phyloP scores from a whole-genome alignment of 1,284 basidiomycete species.

The Cutaneotrichosporon mucoides region DNA sequence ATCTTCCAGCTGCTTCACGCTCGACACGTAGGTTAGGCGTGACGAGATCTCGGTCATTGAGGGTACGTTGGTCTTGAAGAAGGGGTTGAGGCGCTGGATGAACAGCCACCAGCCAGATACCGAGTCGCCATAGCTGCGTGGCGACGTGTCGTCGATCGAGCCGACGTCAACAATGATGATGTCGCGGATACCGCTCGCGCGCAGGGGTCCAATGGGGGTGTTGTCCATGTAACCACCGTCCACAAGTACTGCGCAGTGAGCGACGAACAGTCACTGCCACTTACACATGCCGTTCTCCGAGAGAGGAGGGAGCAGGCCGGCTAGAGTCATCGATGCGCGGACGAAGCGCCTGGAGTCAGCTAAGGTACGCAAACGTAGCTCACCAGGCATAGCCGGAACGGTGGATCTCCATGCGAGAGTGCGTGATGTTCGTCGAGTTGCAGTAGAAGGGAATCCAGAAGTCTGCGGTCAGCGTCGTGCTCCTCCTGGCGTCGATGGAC shows the following conservation, averaged over 20 bases:
- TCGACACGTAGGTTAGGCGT: constrained; percentile 93
- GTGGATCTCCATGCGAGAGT: constrained; percentile 95
- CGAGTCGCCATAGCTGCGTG: constrained; percentile 89
- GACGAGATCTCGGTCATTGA: constrained; percentile 96
- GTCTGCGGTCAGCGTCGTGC: constrained; percentile 52
- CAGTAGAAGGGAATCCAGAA: constrained; percentile 99
- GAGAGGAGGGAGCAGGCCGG: constrained; percentile 88
- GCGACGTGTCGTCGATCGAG: constrained; percentile 91
- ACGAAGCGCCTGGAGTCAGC: constrained; percentile 50
- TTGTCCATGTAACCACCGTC: constrained; percentile 96
- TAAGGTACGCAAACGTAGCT: constrained; percentile 13
- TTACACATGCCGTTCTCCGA: constrained; percentile 82
- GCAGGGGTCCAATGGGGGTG: constrained; percentile 84
- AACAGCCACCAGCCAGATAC: constrained; percentile 97
- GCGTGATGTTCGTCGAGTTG: constrained; percentile 98
- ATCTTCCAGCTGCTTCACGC: constrained; percentile 89
- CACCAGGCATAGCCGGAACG: constrained; percentile 93
- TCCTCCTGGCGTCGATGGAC: no score
- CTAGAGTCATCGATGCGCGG: constrained; percentile 97
- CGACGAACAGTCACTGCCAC: constrained; percentile 13
- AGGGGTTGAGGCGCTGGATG: constrained; percentile 79
- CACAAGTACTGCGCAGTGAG: constrained; percentile 61
- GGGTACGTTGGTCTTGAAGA: constrained; percentile 74
- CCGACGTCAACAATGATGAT: constrained; percentile 98
- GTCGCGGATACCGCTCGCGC: constrained; percentile 80